Percentiles rank a stretch among this genome's conserved stretches.
These are phyloP conservation scores for Paratrimastix pyriformis DNA, from an alignment of 78 protist species.

Conservation along the genomic window DNA sequence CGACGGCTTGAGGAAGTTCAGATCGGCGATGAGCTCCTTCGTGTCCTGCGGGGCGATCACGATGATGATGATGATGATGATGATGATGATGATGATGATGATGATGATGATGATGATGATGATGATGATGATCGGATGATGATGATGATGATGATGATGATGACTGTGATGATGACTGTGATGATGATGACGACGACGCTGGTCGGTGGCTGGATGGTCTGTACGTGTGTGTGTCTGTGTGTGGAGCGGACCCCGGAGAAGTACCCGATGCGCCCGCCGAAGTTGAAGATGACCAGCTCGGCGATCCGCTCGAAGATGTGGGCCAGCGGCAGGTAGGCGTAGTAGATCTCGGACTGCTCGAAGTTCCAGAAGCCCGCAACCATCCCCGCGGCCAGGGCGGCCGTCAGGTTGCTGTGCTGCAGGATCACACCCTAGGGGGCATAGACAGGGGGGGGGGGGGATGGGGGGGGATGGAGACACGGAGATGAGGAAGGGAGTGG, in stretches of 20 bases:
- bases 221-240: too few species aligned
- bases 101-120: too few species aligned
- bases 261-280: neutral
- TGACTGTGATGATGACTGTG: too few species aligned
- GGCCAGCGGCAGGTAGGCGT: constrained; percentile 14
- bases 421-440: constrained; percentile 11
- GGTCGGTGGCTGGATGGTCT: too few species aligned
- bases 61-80: too few species aligned
- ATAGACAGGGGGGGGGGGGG: too few species aligned
- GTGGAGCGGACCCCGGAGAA: neutral
- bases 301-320: constrained; percentile 10
- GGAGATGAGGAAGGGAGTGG: too few species aligned
- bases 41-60: constrained; percentile 35
- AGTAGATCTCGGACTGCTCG: neutral
- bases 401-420: constrained; percentile 4
- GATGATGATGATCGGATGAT: too few species aligned
- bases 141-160: too few species aligned
- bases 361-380: neutral
- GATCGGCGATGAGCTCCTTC: constrained; percentile 48
- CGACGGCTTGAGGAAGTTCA: constrained; percentile 70
- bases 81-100: too few species aligned
- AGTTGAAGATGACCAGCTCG: neutral
- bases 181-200: too few species aligned
- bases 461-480: too few species aligned
- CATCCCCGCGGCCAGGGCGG: neutral